These are phyloP conservation scores for Anaeramoeba flamelloides DNA, from an alignment of 78 protist genomes.

Conservation along the genomic window DNA sequence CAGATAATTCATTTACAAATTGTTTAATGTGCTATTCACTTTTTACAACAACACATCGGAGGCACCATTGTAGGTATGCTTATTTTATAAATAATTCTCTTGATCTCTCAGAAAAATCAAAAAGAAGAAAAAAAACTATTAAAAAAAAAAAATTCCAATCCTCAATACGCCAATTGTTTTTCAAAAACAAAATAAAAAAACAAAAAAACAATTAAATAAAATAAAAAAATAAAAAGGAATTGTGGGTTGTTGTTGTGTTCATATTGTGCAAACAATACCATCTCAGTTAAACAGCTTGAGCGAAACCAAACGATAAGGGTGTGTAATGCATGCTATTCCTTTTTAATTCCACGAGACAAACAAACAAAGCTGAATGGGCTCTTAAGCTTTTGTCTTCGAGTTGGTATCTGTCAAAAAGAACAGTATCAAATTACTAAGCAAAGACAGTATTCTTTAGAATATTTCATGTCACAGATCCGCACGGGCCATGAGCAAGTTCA, in stretches of 20 bases:
- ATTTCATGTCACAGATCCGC: not conserved
- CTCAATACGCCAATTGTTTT: no score
- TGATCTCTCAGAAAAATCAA: no score
- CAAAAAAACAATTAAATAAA: no score
- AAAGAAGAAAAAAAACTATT: no score
- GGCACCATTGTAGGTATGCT: not conserved
- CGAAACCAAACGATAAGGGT: not conserved
- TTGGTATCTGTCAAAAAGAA: not conserved
- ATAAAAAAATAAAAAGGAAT: no score
- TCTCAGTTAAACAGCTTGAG: not conserved
- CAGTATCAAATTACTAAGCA: not conserved
- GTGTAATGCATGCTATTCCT: not conserved
- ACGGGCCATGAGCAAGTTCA: not conserved
- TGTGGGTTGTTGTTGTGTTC: not conserved
- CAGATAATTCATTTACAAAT: not conserved
- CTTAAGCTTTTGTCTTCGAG: not conserved
- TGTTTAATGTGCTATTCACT: not conserved
- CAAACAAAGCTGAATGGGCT: not conserved
- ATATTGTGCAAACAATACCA: not conserved
- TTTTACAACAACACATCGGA: not conserved
- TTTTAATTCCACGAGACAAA: not conserved
- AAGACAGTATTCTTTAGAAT: not conserved
- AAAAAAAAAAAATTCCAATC: no score
- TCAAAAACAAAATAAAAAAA: no score
- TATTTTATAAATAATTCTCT: no score